Conservation (phyloP, 2,329 filamentous ascomycete species). For the Zasmidium cellare region DNA sequence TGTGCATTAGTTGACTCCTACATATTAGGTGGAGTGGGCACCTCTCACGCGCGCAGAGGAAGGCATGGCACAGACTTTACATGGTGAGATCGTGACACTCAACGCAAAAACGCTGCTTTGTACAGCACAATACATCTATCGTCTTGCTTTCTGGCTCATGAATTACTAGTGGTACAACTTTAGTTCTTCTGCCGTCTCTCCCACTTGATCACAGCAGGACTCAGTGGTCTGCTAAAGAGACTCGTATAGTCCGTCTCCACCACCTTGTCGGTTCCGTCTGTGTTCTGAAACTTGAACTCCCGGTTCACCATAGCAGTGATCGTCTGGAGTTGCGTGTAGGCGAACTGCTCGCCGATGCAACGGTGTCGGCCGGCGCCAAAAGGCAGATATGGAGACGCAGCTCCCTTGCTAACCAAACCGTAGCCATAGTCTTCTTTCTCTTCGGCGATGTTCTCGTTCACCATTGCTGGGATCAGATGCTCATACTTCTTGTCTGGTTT, state of each 20-base stretch:
- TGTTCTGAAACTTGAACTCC: conserved; percentile 75
- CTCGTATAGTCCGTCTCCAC: conserved; percentile 68
- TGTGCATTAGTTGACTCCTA: neutral
- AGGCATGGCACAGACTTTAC: too few species aligned
- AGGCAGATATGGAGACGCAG: conserved; percentile 84
- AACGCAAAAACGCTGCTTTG: too few species aligned
- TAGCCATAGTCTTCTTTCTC: conserved; percentile 91
- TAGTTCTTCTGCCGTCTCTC: conserved; percentile 59
- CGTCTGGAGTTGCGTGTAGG: conserved; percentile 86
- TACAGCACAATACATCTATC: neutral
- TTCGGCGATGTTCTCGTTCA: conserved; percentile 38
- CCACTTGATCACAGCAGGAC: conserved; percentile 65
- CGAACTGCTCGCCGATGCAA: conserved; percentile 96
- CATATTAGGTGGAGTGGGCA: neutral
- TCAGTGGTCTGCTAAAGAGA: conserved; percentile 48
- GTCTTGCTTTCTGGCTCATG: neutral
- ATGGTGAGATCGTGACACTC: too few species aligned
- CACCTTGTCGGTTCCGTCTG: conserved; percentile 68
- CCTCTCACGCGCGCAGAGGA: neutral
- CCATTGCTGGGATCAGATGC: conserved; percentile 28
- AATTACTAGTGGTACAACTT: neutral
- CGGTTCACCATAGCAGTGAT: conserved; percentile 77
- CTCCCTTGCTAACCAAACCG: conserved; percentile 87
- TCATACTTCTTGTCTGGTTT: conserved; percentile 49
- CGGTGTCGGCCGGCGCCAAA: conserved; percentile 91